Evolutionary conservation across 257 asterid species (phyloP), one percentile per base, ranked within the genome.

Genomic region (Ocimum tenuiflorum): DNA sequence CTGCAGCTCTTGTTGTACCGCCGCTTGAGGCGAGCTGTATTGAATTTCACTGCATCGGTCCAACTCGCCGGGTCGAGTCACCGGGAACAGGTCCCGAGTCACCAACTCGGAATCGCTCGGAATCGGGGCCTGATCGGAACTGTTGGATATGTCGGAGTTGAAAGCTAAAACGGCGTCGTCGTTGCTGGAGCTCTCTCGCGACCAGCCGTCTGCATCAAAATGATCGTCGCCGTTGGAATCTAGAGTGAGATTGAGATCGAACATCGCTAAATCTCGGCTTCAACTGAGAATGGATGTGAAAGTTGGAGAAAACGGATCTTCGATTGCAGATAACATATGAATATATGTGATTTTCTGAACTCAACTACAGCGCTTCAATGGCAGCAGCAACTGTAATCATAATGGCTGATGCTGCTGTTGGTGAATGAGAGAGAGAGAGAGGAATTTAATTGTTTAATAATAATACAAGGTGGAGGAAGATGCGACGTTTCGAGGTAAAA

Each of bases 81-180:
- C 64, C n/a, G 90, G 90, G 46, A 81, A 86, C 12, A 83, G 81
- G 62, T 83, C 79, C 70, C 75, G 83, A 20, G 88, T 83, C 76
- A 80, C 84, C 22, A 69, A 42, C 0, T 43, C 61, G 13, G 77
- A 46, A 57, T 59, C 75, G 23, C 68, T 42, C 53, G 27, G 58
- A 55, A 33, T 57, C 46, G 27, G 45, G 56, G 33, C 78, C 53
- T 24, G 62, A 10, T 45, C 69, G 19, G 49, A 19, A 10, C 13
- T 69, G 11, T 29, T 51, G 48, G 59, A 43, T 47, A 76, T 63
- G 56, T 75, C 78, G 66, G 76, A 81, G 74, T 64, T 76, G 69
- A 83, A 67, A 11, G 81, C 62, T 50, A 75, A 73, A 14, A 27
- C 31, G 2, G 31, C 31, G 31, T 27, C 31, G 31, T 4, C 31